phyloP scores from a whole-genome alignment of 2,329 filamentous ascomycete species.

The Tolypocladium endophyticum region DNA sequence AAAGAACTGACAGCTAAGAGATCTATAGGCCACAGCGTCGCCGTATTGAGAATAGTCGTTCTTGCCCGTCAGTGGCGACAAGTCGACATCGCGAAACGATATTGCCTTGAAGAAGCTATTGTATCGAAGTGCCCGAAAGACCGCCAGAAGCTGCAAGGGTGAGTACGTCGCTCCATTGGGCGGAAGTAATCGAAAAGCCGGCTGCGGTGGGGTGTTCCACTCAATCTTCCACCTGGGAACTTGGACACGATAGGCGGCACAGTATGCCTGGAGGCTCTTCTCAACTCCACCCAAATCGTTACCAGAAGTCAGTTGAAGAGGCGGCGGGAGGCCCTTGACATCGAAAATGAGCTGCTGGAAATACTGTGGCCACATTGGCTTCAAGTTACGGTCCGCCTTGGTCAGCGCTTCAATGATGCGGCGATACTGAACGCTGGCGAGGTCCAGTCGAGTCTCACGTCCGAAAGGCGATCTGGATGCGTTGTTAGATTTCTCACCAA shows the following conservation, averaged over 20 bases:
- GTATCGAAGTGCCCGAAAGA: constrained; percentile 45
- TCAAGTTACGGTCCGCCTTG: constrained; percentile 43
- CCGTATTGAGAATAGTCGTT: constrained; percentile 33
- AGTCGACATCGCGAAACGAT: constrained; percentile 42
- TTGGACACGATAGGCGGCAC: constrained; percentile 38
- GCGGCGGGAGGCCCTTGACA: constrained; percentile 39
- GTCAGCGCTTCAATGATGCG: constrained; percentile 43
- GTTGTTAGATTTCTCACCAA: neutral
- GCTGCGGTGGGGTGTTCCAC: constrained; percentile 30
- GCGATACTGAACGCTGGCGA: constrained; percentile 44
- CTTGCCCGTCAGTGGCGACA: constrained; percentile 26
- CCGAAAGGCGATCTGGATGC: constrained; percentile 28
- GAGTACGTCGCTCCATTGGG: constrained; percentile 30
- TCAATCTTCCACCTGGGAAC: constrained; percentile 42
- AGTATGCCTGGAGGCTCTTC: constrained; percentile 44
- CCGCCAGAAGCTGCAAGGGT: constrained; percentile 42
- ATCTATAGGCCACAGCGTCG: constrained; percentile 39
- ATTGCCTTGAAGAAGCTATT: constrained; percentile 50
- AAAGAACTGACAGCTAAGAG: constrained; percentile 26
- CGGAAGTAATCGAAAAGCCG: constrained; percentile 43
- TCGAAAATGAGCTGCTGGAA: constrained; percentile 43
- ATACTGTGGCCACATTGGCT: constrained; percentile 47
- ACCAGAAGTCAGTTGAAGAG: constrained; percentile 41
- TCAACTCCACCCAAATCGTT: constrained; percentile 45
- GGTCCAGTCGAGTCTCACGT: constrained; percentile 33